A percentile compares a stretch with the other conserved stretches of the same genome.
phyloP scores from a whole-genome alignment of 176 grass and related monocot genomes.

The Typha latifolia region DNA sequence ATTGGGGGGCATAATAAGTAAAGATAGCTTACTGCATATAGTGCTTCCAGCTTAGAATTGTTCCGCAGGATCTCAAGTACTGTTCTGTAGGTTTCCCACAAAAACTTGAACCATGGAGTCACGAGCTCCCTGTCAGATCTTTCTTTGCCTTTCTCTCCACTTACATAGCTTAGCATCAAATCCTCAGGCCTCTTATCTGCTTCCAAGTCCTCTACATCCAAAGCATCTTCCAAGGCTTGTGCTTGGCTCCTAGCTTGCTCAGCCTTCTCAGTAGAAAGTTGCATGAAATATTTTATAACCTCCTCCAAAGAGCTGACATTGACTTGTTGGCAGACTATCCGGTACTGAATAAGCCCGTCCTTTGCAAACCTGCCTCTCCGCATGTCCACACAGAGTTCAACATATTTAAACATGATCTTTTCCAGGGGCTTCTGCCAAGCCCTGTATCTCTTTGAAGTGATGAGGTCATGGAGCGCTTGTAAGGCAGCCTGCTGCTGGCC shows the following conservation, averaged over 20 bases:
- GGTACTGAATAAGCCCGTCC: conserved; percentile 95
- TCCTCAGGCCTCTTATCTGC: conserved; percentile 93
- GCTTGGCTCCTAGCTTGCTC: conserved; percentile 72
- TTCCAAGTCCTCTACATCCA: conserved; percentile 96
- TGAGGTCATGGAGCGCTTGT: conserved; percentile 90
- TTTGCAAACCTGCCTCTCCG: conserved; percentile 92
- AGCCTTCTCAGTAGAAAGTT: conserved; percentile 69
- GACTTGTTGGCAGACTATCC: conserved; percentile 95
- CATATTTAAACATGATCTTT: conserved; percentile 97
- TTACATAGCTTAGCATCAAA: conserved; percentile 92
- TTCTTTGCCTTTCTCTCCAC: conserved; percentile 93
- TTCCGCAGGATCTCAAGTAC: conserved; percentile 90
- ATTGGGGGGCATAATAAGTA: no score
- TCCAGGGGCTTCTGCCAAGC: conserved; percentile 91
- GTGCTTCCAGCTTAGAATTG: conserved; percentile 87
- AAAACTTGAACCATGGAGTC: conserved; percentile 96
- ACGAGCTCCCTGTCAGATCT: conserved; percentile 85
- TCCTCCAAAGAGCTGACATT: conserved; percentile 89
- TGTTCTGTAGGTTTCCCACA: conserved; percentile 94
- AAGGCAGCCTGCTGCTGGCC: conserved; percentile 94
- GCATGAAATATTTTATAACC: conserved; percentile 97
- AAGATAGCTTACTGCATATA: conserved; percentile 76
- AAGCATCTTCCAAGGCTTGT: conserved; percentile 78
- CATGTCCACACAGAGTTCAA: conserved; percentile 86
- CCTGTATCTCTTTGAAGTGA: conserved; percentile 90